Percentiles rank a stretch among this genome's conserved stretches.
These are phyloP conservation scores for Pleurozium schreberi DNA, from an alignment of 225 moss, liverwort and hornwort species.

Conservation along the genomic window DNA sequence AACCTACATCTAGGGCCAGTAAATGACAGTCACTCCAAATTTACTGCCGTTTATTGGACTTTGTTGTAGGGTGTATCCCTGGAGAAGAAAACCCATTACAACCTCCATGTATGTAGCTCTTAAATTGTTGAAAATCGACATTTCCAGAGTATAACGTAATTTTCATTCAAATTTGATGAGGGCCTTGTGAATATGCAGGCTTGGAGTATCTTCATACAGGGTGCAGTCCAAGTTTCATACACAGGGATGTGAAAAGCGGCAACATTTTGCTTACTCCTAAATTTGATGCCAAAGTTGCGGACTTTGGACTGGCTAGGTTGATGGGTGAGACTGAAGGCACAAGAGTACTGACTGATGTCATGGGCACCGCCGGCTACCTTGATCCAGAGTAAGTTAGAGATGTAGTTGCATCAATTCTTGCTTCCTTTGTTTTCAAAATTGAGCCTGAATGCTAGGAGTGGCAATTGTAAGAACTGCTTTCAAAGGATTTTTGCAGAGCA, in stretches of 20 bases:
- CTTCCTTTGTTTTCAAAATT: neutral
- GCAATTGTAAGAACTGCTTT: neutral
- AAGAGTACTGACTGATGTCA: neutral
- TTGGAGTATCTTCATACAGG: slow-evolving; percentile 49
- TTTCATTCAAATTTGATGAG: neutral
- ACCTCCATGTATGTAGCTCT: neutral
- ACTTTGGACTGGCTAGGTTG: neutral
- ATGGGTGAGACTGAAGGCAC: neutral
- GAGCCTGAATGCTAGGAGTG: neutral
- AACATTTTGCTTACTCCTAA: neutral
- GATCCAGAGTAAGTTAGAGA: neutral
- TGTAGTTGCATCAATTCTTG: neutral
- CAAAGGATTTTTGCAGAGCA: no score
- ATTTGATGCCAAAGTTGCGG: neutral
- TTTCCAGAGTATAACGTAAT: neutral
- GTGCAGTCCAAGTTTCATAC: slow-evolving; percentile 38
- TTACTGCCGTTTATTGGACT: neutral
- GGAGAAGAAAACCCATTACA: neutral
- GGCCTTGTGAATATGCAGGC: slow-evolving; percentile 2
- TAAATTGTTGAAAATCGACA: neutral
- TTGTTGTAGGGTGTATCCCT: neutral
- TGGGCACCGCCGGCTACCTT: neutral
- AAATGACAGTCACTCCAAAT: neutral
- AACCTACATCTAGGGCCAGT: no score
- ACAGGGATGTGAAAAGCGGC: slow-evolving; percentile 14